Evolutionary conservation across 108 stramenopile genomes (phyloP).

Genomic region (Pelagomonas calceolata): DNA sequence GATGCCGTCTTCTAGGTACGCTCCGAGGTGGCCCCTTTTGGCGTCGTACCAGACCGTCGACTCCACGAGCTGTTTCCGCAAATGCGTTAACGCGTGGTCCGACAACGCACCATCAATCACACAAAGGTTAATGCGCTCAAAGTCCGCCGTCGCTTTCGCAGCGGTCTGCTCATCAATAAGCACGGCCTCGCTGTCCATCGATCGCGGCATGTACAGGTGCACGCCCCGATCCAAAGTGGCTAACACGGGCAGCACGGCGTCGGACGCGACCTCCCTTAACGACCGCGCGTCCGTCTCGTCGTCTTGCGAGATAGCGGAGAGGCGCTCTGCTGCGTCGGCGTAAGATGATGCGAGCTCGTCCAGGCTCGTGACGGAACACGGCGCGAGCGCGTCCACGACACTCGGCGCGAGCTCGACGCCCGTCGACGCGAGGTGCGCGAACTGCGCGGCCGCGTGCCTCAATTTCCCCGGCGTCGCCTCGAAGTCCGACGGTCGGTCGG

Average conservation of each 20-base stretch:
- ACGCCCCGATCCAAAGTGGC: background rate
- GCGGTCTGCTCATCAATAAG: background rate
- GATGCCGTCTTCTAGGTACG: background rate
- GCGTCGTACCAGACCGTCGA: background rate
- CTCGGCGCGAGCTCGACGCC: background rate
- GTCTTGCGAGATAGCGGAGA: background rate
- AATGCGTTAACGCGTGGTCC: background rate
- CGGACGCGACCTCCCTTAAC: background rate
- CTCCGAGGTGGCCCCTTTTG: background rate
- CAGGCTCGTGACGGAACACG: no score
- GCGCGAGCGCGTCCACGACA: background rate
- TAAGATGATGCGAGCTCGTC: background rate
- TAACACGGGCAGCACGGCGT: background rate
- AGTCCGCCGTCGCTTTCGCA: background rate
- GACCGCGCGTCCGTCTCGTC: background rate
- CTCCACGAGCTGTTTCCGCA: background rate
- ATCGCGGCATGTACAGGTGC: background rate
- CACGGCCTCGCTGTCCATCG: background rate
- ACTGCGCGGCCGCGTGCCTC: background rate
- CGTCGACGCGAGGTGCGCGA: background rate
- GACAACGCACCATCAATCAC: background rate
- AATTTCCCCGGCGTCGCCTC: background rate
- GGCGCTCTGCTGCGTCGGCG: background rate
- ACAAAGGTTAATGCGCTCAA: background rate
- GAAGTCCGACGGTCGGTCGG: no score